These are phyloP conservation scores for Amaranthus tricolor DNA, from an alignment of 179 eudicot genomes.

Conservation along the genomic window DNA sequence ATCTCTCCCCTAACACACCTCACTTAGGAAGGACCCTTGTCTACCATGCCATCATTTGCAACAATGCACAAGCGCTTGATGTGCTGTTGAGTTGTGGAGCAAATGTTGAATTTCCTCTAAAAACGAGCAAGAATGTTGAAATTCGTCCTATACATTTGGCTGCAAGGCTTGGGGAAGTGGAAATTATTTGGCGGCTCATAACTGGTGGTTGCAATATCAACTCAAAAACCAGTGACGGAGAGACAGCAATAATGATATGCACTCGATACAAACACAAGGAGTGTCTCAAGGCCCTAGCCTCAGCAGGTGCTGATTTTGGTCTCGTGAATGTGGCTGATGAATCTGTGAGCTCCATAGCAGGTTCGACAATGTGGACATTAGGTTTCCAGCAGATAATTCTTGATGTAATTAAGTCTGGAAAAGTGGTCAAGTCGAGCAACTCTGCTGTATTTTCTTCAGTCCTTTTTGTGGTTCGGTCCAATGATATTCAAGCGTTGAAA, in stretches of 20 bases:
- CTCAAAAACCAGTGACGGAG: slow-evolving; percentile 43
- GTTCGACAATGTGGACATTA: slow-evolving; percentile 44
- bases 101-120: slow-evolving; percentile 45
- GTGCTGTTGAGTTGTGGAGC: slow-evolving; percentile 48
- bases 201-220: slow-evolving; percentile 43
- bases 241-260: slow-evolving; percentile 62
- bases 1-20: slow-evolving; percentile 46
- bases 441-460: slow-evolving; percentile 39
- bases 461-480: slow-evolving; percentile 41
- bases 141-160: slow-evolving; percentile 51
- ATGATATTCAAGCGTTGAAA: slow-evolving; percentile 45
- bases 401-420: slow-evolving; percentile 47
- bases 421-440: slow-evolving; percentile 45
- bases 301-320: slow-evolving; percentile 68
- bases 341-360: slow-evolving; percentile 43
- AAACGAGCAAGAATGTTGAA: slow-evolving; percentile 30
- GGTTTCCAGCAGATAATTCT: slow-evolving; percentile 53
- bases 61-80: slow-evolving; percentile 45
- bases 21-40: slow-evolving; percentile 60
- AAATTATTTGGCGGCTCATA: slow-evolving; percentile 39
- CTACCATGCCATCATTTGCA: slow-evolving; percentile 62
- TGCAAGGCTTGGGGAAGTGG: slow-evolving; percentile 41
- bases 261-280: slow-evolving; percentile 47
- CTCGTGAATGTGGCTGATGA: slow-evolving; percentile 35
- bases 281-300: slow-evolving; percentile 53